A percentile compares a stretch with the other conserved stretches of the same genome.
These are phyloP conservation scores for Globisporangium rhizosaccharum DNA, from an alignment of 352 stramenopile species.

Conservation along the genomic window DNA sequence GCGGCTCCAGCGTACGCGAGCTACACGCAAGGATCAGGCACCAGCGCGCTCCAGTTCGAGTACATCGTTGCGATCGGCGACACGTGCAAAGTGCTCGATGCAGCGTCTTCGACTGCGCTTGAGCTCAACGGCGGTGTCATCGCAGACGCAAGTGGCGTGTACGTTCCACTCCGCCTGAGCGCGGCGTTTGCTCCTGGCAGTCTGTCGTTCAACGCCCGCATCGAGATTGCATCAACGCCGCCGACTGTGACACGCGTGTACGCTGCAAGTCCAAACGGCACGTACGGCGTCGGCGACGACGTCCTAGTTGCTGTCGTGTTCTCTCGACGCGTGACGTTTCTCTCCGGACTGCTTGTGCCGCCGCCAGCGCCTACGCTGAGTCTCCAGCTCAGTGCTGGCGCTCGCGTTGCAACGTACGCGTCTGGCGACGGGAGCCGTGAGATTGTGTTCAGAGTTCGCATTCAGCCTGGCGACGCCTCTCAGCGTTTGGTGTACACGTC, in stretches of 20 bases:
- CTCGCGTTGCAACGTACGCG: slow-evolving; percentile 24
- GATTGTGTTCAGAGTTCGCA: slow-evolving; percentile 49
- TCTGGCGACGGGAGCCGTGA: slow-evolving; percentile 32
- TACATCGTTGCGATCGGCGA: slow-evolving; percentile 55
- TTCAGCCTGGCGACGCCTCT: slow-evolving; percentile 28
- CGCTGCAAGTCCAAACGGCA: slow-evolving; percentile 19
- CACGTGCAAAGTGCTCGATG: slow-evolving; percentile 36
- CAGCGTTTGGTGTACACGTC: slow-evolving; percentile 32
- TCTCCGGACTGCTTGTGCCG: background rate
- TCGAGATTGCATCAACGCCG: slow-evolving; percentile 38
- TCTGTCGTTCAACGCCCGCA: slow-evolving; percentile 35
- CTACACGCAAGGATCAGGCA: slow-evolving; percentile 51
- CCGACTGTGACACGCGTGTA: slow-evolving; percentile 39
- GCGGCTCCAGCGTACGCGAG: slow-evolving; percentile 26
- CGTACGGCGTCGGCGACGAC: slow-evolving; percentile 45
- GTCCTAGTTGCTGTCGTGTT: slow-evolving; percentile 46
- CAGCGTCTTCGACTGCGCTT: slow-evolving; percentile 33
- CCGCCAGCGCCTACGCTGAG: slow-evolving; percentile 20
- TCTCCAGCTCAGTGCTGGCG: slow-evolving; percentile 28
- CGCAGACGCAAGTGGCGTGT: slow-evolving; percentile 30
- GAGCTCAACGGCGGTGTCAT: slow-evolving; percentile 52
- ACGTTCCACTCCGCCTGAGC: slow-evolving; percentile 44
- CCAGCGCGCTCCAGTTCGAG: slow-evolving; percentile 34
- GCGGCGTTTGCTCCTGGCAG: slow-evolving; percentile 23
- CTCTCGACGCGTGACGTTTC: slow-evolving; percentile 25